phyloP scores from a whole-genome alignment of 768 basidiomycete species.

The Boletus tylopilopsis region DNA sequence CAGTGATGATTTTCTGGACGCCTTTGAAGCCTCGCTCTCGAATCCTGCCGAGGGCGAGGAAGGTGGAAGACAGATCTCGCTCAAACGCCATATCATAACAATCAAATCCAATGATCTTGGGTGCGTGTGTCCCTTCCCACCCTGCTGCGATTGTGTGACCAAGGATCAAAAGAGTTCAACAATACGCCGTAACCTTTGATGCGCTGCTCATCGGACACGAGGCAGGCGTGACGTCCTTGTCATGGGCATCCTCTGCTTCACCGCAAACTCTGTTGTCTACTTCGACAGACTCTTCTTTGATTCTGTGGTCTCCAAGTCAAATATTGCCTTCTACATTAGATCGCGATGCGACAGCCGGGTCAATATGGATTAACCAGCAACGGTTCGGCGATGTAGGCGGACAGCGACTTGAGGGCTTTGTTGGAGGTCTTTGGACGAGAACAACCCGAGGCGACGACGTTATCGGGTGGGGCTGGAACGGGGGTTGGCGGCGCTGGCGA shows the following conservation, averaged over 20 bases:
- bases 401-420: conserved; percentile 86
- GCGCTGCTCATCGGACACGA: conserved; percentile 97
- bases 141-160: conserved; percentile 23
- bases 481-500: conserved; percentile 89
- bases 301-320: conserved; percentile 85
- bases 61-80: conserved; percentile 81
- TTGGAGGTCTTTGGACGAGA: conserved; percentile 80
- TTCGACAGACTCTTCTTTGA: conserved; percentile 92
- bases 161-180: conserved; percentile 34
- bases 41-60: conserved; percentile 71
- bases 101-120: conserved; percentile 44
- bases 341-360: conserved; percentile 39
- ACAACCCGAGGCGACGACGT: conserved; percentile 50
- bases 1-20: conserved; percentile 78
- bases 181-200: conserved; percentile 85
- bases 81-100: conserved; percentile 78
- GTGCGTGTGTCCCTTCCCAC: conserved; percentile 12
- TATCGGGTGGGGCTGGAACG: conserved; percentile 90
- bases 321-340: conserved; percentile 33
- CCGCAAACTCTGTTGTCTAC: conserved; percentile 75
- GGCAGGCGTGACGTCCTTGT: conserved; percentile 82
- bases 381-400: conserved; percentile 96
- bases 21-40: conserved; percentile 79
- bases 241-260: conserved; percentile 60
- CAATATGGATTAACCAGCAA: conserved; percentile 87